Evolutionary conservation across 2,329 filamentous ascomycete species (phyloP).

Genomic region (Claviceps monticola): DNA sequence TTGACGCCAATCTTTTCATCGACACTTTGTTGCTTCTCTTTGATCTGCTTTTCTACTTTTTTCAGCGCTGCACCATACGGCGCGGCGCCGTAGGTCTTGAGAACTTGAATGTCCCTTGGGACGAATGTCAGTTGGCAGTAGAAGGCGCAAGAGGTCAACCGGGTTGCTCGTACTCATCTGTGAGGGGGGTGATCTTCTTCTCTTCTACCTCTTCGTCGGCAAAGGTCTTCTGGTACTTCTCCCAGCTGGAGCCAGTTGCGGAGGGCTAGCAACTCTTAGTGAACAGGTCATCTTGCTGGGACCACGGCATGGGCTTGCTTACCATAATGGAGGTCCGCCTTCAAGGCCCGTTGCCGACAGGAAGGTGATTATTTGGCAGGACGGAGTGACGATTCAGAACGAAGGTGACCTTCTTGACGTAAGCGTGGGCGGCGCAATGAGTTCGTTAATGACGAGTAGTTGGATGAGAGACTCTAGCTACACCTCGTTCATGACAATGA

Average conservation of each 20-base stretch:
- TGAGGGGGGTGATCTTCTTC: conserved; percentile 97
- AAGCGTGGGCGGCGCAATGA: neutral
- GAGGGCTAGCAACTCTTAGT: conserved; percentile 54
- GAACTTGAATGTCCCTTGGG: conserved; percentile 87
- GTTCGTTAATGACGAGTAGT: neutral
- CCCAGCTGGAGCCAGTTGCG: conserved; percentile 88
- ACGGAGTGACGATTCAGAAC: neutral
- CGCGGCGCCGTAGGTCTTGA: conserved; percentile 96
- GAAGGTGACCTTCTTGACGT: too few relatives aligned
- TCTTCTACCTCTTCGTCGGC: conserved; percentile 94
- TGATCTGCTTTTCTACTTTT: conserved; percentile 98
- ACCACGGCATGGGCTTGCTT: conserved; percentile 9
- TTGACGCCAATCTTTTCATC: conserved; percentile 96
- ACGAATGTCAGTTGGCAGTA: conserved; percentile 11
- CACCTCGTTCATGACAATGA: neutral
- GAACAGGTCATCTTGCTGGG: conserved; percentile 4
- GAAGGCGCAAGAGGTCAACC: neutral
- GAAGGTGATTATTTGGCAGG: neutral
- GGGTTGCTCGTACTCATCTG: conserved; percentile 68
- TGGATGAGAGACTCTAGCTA: neutral
- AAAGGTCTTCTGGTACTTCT: conserved; percentile 97
- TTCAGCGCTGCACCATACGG: conserved; percentile 89
- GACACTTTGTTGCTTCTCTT: conserved; percentile 94
- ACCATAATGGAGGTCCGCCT: conserved; percentile 29
- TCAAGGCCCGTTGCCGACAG: conserved; percentile 10